These are phyloP conservation scores for Paecilomyces sp. DNA, from an alignment of 2,329 filamentous ascomycete species.

Conservation along the genomic window DNA sequence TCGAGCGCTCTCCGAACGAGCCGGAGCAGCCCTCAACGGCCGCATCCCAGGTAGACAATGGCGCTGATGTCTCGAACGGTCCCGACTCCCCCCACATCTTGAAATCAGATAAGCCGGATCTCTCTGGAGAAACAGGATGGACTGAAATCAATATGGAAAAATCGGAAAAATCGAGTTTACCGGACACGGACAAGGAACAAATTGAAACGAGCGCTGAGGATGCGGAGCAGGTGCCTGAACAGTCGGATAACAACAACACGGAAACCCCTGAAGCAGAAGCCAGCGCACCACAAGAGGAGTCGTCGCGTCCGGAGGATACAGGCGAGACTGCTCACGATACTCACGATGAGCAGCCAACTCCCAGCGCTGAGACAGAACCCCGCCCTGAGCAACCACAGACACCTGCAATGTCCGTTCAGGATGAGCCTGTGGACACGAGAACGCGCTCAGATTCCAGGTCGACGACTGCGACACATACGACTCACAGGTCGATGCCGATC, in stretches of 20 bases:
- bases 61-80: conserved; percentile 18
- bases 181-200: conserved; percentile 4
- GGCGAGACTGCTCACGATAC: conserved; percentile 7
- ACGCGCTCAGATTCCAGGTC: conserved; percentile 55
- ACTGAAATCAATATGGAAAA: conserved; percentile 19
- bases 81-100: conserved; percentile 16
- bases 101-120: conserved; percentile 23
- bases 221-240: conserved; percentile 15
- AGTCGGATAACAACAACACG: conserved; percentile 14
- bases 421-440: conserved; percentile 25
- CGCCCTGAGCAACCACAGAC: conserved; percentile 7
- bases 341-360: conserved; percentile 8
- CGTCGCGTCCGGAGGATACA: conserved; percentile 10
- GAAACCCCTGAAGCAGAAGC: conserved; percentile 14
- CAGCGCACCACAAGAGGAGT: conserved; percentile 10
- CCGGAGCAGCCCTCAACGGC: conserved; percentile 18
- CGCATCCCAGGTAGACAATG: conserved; percentile 19
- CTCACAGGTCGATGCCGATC: conserved; percentile 57
- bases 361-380: conserved; percentile 4
- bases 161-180: conserved; percentile 4
- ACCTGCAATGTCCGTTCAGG: conserved; percentile 13
- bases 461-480: conserved; percentile 46
- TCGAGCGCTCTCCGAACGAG: conserved; percentile 26
- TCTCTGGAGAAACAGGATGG: conserved; percentile 21
- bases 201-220: conserved; percentile 14